phyloP scores from a whole-genome alignment of 2,329 filamentous ascomycete species.

The Phyllosticta ampelicida region DNA sequence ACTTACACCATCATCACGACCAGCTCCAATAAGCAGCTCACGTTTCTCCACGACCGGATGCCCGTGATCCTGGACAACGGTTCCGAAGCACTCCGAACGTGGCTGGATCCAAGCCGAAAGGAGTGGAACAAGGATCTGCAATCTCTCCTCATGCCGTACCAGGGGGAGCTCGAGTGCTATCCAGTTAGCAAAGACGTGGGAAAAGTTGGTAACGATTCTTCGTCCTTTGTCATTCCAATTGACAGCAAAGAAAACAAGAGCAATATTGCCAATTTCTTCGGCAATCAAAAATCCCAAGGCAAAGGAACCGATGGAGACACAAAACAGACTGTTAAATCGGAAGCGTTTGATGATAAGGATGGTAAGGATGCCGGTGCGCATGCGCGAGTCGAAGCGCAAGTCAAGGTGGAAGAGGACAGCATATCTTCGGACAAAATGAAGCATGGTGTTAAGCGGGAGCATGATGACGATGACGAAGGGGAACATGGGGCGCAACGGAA shows the following conservation, averaged over 20 bases:
- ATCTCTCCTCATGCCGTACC: slow-evolving; percentile 64
- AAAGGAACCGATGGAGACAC: slow-evolving; percentile 16
- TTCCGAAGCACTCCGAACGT: slow-evolving; percentile 57
- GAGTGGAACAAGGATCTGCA: slow-evolving; percentile 76
- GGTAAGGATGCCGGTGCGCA: slow-evolving; percentile 18
- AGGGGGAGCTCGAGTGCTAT: slow-evolving; percentile 72
- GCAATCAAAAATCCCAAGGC: slow-evolving; percentile 36
- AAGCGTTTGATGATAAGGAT: slow-evolving; percentile 11
- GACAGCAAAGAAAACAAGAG: slow-evolving; percentile 79
- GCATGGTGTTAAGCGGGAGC: slow-evolving; percentile 39
- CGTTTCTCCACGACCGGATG: slow-evolving; percentile 90
- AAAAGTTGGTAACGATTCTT: slow-evolving; percentile 86
- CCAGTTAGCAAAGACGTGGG: slow-evolving; percentile 81
- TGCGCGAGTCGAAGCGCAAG: slow-evolving; percentile 29
- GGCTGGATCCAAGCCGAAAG: slow-evolving; percentile 63
- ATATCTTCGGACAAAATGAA: slow-evolving; percentile 16
- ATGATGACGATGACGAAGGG: slow-evolving; percentile 25
- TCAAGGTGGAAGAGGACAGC: slow-evolving; percentile 34
- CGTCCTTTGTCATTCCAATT: slow-evolving; percentile 70
- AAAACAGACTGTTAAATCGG: neutral
- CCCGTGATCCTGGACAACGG: slow-evolving; percentile 78
- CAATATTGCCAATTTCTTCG: slow-evolving; percentile 92
- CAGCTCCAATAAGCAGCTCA: slow-evolving; percentile 67
- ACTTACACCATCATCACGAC: slow-evolving; percentile 95
- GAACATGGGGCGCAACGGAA: slow-evolving; percentile 27